phyloP scores from a whole-genome alignment of 768 basidiomycete species.

The Dentipellis sp. region DNA sequence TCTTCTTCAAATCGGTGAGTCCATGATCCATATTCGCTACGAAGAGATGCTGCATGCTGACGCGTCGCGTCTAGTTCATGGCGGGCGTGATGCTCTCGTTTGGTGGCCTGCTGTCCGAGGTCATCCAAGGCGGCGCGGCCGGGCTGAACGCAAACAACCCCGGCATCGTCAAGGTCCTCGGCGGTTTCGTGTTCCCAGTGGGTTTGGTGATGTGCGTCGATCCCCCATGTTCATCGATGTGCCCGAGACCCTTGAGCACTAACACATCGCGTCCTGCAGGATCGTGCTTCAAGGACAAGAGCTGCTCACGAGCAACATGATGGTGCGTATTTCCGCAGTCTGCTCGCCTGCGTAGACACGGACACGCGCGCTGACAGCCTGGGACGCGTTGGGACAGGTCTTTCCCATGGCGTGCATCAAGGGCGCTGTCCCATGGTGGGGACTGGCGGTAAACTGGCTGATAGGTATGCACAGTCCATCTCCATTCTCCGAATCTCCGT shows the following conservation, averaged over 20 bases:
- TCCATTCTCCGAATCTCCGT: neutral
- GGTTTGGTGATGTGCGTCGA: slow-evolving; percentile 63
- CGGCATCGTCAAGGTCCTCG: slow-evolving; percentile 56
- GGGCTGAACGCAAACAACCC: slow-evolving; percentile 45
- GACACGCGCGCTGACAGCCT: neutral
- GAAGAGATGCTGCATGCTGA: neutral
- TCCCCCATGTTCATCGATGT: neutral
- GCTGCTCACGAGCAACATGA: slow-evolving; percentile 68
- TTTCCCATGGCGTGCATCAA: slow-evolving; percentile 63
- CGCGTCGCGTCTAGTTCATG: slow-evolving; percentile 34
- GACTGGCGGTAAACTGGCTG: slow-evolving; percentile 56
- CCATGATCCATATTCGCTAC: neutral
- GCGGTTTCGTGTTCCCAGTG: slow-evolving; percentile 65
- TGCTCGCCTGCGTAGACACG: neutral
- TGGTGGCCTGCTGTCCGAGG: slow-evolving; percentile 53
- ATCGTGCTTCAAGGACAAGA: slow-evolving; percentile 65
- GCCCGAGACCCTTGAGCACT: too few relatives aligned
- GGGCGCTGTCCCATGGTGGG: slow-evolving; percentile 61
- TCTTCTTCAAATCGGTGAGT: slow-evolving; percentile 65
- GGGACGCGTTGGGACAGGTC: slow-evolving; percentile 28
- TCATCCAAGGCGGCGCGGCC: slow-evolving; percentile 50
- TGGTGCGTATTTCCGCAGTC: slow-evolving; percentile 31
- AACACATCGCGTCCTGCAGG: slow-evolving; percentile 27
- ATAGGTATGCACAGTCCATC: slow-evolving; percentile 35
- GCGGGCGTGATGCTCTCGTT: slow-evolving; percentile 72